Percentiles rank a stretch among this genome's conserved stretches.
Evolutionary conservation across 2,329 filamentous ascomycete genomes (phyloP).

Genomic region (Colletotrichum liaoningense): DNA sequence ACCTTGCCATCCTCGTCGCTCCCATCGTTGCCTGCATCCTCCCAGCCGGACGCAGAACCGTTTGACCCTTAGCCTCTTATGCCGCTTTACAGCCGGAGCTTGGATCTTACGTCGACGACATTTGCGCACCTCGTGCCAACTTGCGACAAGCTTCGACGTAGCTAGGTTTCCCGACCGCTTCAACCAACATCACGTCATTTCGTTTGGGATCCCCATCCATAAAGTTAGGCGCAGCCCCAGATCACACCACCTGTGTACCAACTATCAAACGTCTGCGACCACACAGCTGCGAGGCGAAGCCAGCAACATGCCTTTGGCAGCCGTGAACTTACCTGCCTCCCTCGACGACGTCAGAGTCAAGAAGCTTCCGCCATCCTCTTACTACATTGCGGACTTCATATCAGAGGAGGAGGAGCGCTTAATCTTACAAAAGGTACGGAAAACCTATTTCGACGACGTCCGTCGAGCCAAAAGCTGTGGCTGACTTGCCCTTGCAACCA

Average conservation of each 20-base stretch:
- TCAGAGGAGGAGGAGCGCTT: slow-evolving; percentile 76
- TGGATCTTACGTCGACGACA: slow-evolving; percentile 13
- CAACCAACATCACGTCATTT: background rate
- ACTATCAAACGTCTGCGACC: background rate
- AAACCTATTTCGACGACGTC: background rate
- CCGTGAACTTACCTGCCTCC: slow-evolving; percentile 52
- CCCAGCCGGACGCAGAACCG: slow-evolving; percentile 20
- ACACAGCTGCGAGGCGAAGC: background rate
- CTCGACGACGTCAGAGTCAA: slow-evolving; percentile 65
- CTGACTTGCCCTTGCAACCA: slow-evolving; percentile 45
- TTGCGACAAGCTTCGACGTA: slow-evolving; percentile 15
- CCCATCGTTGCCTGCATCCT: slow-evolving; percentile 6
- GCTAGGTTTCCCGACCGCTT: background rate
- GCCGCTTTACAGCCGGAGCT: slow-evolving; percentile 6
- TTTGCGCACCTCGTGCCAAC: slow-evolving; percentile 1
- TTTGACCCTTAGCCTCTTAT: slow-evolving; percentile 16
- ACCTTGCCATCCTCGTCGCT: slow-evolving; percentile 8
- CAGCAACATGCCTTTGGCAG: slow-evolving; percentile 13
- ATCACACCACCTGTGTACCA: background rate
- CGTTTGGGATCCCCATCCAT: slow-evolving; percentile 5
- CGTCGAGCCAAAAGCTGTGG: background rate
- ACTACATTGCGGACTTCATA: slow-evolving; percentile 90
- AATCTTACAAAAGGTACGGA: slow-evolving; percentile 76
- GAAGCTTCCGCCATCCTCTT: slow-evolving; percentile 73
- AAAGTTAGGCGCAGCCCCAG: slow-evolving; percentile 8